Conservation (phyloP, 2,329 filamentous ascomycete species). For the Exserohilum turcica region DNA sequence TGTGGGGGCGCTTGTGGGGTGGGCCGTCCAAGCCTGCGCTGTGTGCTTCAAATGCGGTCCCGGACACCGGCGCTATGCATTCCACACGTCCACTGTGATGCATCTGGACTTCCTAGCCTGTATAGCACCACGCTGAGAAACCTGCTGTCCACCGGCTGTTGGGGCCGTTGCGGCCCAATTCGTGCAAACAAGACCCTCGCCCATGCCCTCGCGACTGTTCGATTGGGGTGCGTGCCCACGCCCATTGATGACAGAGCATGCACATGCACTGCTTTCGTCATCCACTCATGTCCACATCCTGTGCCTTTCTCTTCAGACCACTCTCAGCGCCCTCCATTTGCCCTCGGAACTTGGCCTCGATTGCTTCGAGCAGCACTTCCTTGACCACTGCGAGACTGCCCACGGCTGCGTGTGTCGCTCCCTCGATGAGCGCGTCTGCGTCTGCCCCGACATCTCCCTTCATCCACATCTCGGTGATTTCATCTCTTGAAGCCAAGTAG, state of each 20-base stretch:
- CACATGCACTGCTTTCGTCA: constrained; percentile 19
- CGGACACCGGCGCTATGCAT: constrained; percentile 7
- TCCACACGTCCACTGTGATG: neutral
- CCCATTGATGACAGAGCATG: neutral
- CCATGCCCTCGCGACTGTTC: neutral
- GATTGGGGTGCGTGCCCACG: neutral
- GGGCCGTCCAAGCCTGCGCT: constrained; percentile 3
- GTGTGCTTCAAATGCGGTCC: constrained; percentile 3
- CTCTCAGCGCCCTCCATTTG: constrained; percentile 21
- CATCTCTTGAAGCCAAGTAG: constrained; percentile 83
- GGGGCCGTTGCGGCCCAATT: neutral
- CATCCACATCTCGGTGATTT: constrained; percentile 93
- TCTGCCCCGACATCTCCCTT: constrained; percentile 68
- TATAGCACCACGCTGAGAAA: neutral
- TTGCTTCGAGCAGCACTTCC: constrained; percentile 63
- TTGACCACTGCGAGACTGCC: constrained; percentile 64
- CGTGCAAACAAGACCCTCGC: neutral
- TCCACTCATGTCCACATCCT: constrained; percentile 43
- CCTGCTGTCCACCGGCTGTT: neutral
- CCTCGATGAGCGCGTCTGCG: constrained; percentile 63
- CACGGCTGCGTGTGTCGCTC: constrained; percentile 66
- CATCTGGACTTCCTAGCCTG: neutral
- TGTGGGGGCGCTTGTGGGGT: constrained; percentile 4
- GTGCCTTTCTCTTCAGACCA: constrained; percentile 33
- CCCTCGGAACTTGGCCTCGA: constrained; percentile 39